Percentiles rank a stretch among this genome's conserved stretches.
Conservation (phyloP, 1,284 basidiomycete genomes). For the Coniferiporia sulphurascens region DNA sequence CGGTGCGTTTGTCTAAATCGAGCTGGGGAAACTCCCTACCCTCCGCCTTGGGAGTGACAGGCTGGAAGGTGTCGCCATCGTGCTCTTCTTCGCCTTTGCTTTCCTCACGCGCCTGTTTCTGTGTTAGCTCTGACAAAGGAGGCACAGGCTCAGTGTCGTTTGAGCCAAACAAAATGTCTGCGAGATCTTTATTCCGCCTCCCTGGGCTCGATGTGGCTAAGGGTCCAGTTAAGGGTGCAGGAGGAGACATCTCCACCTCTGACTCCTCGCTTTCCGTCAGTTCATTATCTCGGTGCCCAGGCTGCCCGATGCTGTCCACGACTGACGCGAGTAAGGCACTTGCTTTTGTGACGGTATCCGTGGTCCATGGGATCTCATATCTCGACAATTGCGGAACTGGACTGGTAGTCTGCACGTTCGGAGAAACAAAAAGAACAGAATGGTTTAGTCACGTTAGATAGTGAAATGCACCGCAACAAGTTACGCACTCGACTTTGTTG, state of each 20-base stretch:
- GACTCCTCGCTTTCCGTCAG: constrained; percentile 22
- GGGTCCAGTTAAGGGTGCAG: constrained; percentile 13
- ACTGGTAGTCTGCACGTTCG: constrained; percentile 45
- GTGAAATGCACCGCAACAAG: neutral
- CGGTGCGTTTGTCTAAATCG: constrained; percentile 24
- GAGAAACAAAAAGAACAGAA: constrained; percentile 6
- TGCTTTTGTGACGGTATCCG: constrained; percentile 51
- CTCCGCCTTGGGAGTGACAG: constrained; percentile 18
- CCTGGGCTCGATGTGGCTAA: constrained; percentile 36
- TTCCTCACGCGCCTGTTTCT: constrained; percentile 14
- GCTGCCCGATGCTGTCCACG: constrained; percentile 54
- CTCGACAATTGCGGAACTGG: constrained; percentile 34
- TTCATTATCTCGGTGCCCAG: constrained; percentile 27
- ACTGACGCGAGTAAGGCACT: constrained; percentile 64
- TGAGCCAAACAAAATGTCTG: constrained; percentile 64
- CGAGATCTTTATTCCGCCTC: constrained; percentile 63
- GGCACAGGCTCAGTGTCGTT: constrained; percentile 36
- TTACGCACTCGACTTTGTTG: constrained; percentile 46
- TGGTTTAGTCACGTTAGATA: constrained; percentile 9
- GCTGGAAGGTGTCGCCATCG: neutral
- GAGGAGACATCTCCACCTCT: constrained; percentile 4
- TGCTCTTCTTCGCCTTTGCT: constrained; percentile 5
- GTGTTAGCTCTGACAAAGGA: constrained; percentile 18
- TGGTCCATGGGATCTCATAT: constrained; percentile 24
- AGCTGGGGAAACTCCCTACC: constrained; percentile 20